These are phyloP conservation scores for Phanerochaete sordida DNA, from an alignment of 768 basidiomycete genomes.

Conservation along the genomic window DNA sequence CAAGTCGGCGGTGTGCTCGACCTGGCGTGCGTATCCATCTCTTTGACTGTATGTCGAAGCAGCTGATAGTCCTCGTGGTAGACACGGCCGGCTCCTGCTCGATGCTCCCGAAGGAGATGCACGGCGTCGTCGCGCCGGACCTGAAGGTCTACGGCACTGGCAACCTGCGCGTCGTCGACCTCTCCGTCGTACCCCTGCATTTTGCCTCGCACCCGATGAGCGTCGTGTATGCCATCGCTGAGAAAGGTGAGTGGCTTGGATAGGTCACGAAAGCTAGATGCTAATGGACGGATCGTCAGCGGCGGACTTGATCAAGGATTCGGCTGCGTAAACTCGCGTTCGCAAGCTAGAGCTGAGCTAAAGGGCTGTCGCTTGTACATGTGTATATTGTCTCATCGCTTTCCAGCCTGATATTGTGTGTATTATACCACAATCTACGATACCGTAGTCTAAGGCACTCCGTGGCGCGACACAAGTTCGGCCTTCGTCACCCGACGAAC, in stretches of 20 bases:
- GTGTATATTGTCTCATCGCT: too few relatives aligned
- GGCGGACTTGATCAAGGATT: slow-evolving; percentile 29
- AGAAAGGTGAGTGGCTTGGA: slow-evolving; percentile 21
- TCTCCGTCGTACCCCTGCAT: slow-evolving; percentile 27
- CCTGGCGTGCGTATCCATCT: slow-evolving; percentile 20
- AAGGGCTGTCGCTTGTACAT: too few relatives aligned
- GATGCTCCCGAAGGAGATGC: slow-evolving; percentile 35
- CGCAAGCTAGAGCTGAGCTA: too few relatives aligned
- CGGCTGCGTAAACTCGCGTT: too few relatives aligned
- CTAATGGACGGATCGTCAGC: slow-evolving; percentile 6
- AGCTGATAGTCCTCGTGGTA: slow-evolving; percentile 14
- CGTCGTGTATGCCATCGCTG: slow-evolving; percentile 25
- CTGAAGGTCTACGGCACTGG: slow-evolving; percentile 37
- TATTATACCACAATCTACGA: too few relatives aligned
- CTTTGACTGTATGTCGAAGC: background rate
- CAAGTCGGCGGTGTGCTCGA: slow-evolving; percentile 2
- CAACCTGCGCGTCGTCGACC: slow-evolving; percentile 46
- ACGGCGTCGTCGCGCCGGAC: slow-evolving; percentile 33
- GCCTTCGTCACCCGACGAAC: too few relatives aligned
- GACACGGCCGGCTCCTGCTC: background rate
- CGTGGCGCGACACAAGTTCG: too few relatives aligned
- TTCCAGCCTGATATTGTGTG: too few relatives aligned
- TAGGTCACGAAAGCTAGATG: background rate
- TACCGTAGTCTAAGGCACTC: too few relatives aligned
- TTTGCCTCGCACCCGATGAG: slow-evolving; percentile 11